Conservation (phyloP, 2,329 filamentous ascomycete species). For the Calonectria naviculata region DNA sequence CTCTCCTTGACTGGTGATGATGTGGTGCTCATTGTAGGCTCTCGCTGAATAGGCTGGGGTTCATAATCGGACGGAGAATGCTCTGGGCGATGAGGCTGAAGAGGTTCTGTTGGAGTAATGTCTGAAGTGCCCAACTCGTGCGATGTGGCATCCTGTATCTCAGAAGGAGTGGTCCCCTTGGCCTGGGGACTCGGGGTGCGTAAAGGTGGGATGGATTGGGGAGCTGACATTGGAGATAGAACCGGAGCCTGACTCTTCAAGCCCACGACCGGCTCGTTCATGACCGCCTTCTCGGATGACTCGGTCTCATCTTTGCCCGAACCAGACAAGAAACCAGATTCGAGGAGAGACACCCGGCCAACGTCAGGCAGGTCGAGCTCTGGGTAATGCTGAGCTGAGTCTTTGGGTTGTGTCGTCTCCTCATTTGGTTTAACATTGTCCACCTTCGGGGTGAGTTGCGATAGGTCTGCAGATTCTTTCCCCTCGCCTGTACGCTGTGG, state of each 20-base stretch:
- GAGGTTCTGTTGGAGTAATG: slow-evolving; percentile 56
- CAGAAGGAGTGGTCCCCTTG: slow-evolving; percentile 17
- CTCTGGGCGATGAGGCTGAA: slow-evolving; percentile 54
- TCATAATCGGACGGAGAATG: slow-evolving; percentile 48
- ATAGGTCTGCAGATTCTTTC: slow-evolving; percentile 66
- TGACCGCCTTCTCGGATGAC: slow-evolving; percentile 1
- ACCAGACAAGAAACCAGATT: slow-evolving; percentile 65
- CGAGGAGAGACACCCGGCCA: slow-evolving; percentile 69
- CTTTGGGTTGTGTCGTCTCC: background rate
- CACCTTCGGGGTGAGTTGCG: slow-evolving; percentile 66
- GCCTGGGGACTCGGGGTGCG: slow-evolving; percentile 47
- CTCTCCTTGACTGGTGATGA: slow-evolving; percentile 73
- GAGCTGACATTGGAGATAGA: slow-evolving; percentile 32
- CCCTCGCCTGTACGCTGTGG: slow-evolving; percentile 75
- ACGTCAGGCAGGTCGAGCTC: slow-evolving; percentile 67
- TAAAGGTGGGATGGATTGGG: slow-evolving; percentile 44
- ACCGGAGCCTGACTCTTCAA: slow-evolving; percentile 13
- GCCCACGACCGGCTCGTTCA: background rate
- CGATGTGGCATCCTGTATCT: slow-evolving; percentile 14
- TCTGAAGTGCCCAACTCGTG: slow-evolving; percentile 28
- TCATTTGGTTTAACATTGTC: background rate
- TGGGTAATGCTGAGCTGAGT: background rate
- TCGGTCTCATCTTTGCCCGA: slow-evolving; percentile 36
- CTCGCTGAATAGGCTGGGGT: slow-evolving; percentile 51
- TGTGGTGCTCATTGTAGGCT: slow-evolving; percentile 60